Evolutionary conservation across 306 rosid genomes (phyloP).

Genomic region (Astragalus membranaceus): DNA sequence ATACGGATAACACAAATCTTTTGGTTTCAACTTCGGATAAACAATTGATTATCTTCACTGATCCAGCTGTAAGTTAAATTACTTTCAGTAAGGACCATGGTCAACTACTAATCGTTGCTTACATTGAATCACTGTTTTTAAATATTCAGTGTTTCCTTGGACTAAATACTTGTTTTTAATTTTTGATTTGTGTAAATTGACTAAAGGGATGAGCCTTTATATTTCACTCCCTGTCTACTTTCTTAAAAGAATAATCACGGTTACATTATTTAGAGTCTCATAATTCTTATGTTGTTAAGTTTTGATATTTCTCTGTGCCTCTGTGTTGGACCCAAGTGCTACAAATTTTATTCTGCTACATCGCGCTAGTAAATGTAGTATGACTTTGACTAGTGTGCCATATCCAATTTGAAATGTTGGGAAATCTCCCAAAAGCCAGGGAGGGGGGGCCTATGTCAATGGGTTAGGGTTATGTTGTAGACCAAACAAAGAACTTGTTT

Average conservation of each 20-base stretch:
- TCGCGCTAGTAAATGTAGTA: background rate
- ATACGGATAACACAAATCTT: slow-evolving; percentile 78
- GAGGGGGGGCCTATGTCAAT: background rate
- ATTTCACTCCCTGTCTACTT: slow-evolving; percentile 6
- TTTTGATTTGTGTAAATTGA: background rate
- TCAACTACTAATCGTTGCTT: slow-evolving; percentile 7
- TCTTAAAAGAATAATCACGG: background rate
- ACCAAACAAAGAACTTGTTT: background rate
- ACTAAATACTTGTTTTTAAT: background rate
- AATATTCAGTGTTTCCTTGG: background rate
- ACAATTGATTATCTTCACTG: slow-evolving; percentile 79
- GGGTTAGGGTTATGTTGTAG: background rate
- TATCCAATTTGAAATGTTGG: background rate
- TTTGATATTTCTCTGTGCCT: slow-evolving; percentile 10
- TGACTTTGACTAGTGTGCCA: background rate
- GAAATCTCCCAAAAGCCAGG: background rate
- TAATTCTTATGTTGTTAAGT: background rate
- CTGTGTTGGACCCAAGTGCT: background rate
- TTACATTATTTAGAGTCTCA: background rate
- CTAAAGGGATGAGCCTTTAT: background rate
- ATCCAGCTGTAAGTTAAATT: slow-evolving; percentile 74
- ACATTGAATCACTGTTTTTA: background rate
- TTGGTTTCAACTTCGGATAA: slow-evolving; percentile 87
- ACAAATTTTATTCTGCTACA: background rate
- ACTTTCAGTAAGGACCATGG: background rate